phyloP scores from a whole-genome alignment of 192 early-diverging fungal species.

The Coemansia sp. region DNA sequence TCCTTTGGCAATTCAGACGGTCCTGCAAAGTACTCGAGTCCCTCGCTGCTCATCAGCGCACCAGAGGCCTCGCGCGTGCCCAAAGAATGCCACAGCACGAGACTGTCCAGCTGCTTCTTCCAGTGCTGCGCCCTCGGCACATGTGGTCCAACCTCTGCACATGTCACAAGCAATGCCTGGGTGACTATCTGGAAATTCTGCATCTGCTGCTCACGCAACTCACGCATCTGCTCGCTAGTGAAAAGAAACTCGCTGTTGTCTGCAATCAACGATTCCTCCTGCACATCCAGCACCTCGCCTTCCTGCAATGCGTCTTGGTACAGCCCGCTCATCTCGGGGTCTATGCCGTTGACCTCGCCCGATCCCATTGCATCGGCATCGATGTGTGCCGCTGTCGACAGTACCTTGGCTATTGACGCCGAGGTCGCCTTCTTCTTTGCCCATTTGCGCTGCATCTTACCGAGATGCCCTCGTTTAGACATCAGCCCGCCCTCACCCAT shows the following conservation, averaged over 20 bases:
- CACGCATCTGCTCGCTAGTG: slow-evolving; percentile 41
- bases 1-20: slow-evolving; percentile 30
- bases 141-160: slow-evolving; percentile 32
- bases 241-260: slow-evolving; percentile 45
- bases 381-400: slow-evolving; percentile 10
- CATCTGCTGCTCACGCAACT: slow-evolving; percentile 49
- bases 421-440: slow-evolving; percentile 14
- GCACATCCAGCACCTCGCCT: slow-evolving; percentile 45
- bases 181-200: slow-evolving; percentile 54
- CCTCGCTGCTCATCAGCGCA: slow-evolving; percentile 30
- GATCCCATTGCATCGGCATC: slow-evolving; percentile 11
- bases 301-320: slow-evolving; percentile 52
- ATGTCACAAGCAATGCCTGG: slow-evolving; percentile 48
- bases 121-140: slow-evolving; percentile 35
- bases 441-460: slow-evolving; percentile 31
- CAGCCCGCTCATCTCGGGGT: slow-evolving; percentile 43
- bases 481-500: slow-evolving; percentile 5
- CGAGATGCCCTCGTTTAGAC: slow-evolving; percentile 8
- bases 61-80: slow-evolving; percentile 37
- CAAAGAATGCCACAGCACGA: slow-evolving; percentile 41
- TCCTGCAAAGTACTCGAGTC: slow-evolving; percentile 19
- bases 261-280: slow-evolving; percentile 34
- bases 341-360: slow-evolving; percentile 22
- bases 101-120: slow-evolving; percentile 48
- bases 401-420: slow-evolving; percentile 11